phyloP scores from a whole-genome alignment of 2,329 filamentous ascomycete species.

The Dactylellina sp. region DNA sequence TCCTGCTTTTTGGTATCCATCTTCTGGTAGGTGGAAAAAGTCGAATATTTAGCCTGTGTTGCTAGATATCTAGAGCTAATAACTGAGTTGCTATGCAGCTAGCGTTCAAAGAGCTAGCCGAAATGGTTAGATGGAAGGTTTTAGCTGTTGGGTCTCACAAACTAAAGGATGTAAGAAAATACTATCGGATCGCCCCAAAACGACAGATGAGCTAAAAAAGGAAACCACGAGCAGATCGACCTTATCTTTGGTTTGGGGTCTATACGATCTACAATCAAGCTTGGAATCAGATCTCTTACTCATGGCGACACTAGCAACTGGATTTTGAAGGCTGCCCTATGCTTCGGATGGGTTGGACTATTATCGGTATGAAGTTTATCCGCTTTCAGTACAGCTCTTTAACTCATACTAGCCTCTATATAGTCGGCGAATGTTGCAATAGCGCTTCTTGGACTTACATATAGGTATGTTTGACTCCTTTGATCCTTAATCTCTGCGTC shows the following conservation, averaged over 20 bases:
- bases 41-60: not conserved
- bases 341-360: slow-evolving; percentile 18
- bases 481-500: not conserved
- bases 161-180: slow-evolving; percentile 11
- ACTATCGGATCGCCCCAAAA: too few relatives aligned
- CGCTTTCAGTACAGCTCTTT: too few relatives aligned
- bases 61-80: not conserved
- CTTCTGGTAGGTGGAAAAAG: not conserved
- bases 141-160: slow-evolving; percentile 10
- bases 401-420: not conserved
- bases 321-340: not conserved
- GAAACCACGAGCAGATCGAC: slow-evolving; percentile 1
- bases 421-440: slow-evolving; percentile 18
- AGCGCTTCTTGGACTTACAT: slow-evolving; percentile 17
- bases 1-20: slow-evolving; percentile 20
- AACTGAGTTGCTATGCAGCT: slow-evolving; percentile 6
- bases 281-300: slow-evolving; percentile 4
- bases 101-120: slow-evolving; percentile 19
- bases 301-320: not conserved
- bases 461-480: slow-evolving; percentile 4
- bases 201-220: not conserved
- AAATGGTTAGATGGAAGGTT: slow-evolving; percentile 24
- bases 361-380: slow-evolving; percentile 11
- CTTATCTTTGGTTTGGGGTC: slow-evolving; percentile 16
- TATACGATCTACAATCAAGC: slow-evolving; percentile 15